Percentiles rank a stretch among this genome's conserved stretches.
Conservation (phyloP, 768 basidiomycete species). For the Trametes maxima region DNA sequence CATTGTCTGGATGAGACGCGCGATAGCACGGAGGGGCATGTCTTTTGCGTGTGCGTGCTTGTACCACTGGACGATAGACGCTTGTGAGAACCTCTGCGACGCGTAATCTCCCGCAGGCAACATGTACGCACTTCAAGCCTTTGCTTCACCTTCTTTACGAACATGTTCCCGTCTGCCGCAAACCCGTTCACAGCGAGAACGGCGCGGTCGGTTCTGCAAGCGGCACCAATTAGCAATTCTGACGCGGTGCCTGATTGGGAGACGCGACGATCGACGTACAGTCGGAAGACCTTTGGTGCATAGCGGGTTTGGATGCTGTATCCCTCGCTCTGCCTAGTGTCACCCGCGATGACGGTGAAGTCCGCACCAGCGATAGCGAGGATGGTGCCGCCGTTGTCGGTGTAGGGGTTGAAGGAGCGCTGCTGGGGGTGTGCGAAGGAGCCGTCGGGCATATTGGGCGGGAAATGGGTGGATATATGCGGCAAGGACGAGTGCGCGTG, state of each 20-base stretch:
- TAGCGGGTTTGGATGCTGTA: constrained; percentile 98
- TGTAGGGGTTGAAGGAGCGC: constrained; percentile 83
- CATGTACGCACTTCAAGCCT: constrained; percentile 78
- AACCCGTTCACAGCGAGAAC: constrained; percentile 97
- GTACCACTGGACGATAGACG: constrained; percentile 73
- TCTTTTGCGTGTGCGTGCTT: constrained; percentile 95
- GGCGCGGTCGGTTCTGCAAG: constrained; percentile 81
- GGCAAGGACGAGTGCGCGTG: constrained; percentile 6
- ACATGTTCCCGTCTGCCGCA: constrained; percentile 96
- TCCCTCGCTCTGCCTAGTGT: constrained; percentile 96
- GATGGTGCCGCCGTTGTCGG: constrained; percentile 94
- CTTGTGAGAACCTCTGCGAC: neutral
- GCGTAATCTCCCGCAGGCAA: neutral
- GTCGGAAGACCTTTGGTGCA: constrained; percentile 90
- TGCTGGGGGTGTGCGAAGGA: constrained; percentile 45
- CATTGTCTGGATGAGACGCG: constrained; percentile 98
- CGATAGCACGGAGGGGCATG: constrained; percentile 95
- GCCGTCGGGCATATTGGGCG: constrained; percentile 32
- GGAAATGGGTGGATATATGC: neutral
- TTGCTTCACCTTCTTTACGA: constrained; percentile 95
- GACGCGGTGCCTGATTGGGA: neutral
- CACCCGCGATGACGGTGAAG: constrained; percentile 94
- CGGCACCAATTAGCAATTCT: neutral
- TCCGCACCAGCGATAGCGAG: constrained; percentile 93
- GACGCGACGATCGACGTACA: constrained; percentile 59